These are phyloP conservation scores for Kwoniella sp. DNA, from an alignment of 768 basidiomycete genomes.

Conservation along the genomic window DNA sequence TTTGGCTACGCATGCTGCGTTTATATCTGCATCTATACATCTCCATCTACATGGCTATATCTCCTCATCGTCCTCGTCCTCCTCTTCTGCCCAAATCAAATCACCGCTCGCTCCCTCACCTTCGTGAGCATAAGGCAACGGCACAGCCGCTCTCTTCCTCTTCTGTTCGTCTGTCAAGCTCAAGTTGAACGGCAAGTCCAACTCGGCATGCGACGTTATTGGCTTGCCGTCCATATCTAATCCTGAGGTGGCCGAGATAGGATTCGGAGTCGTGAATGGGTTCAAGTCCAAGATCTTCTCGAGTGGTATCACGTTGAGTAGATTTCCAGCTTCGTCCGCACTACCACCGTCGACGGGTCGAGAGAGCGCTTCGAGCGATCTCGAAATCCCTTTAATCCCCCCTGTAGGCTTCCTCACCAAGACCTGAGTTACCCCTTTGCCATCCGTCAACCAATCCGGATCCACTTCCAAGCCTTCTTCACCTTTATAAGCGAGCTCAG, in stretches of 20 bases:
- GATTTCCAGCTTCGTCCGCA: neutral
- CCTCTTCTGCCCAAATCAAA: slow-evolving; percentile 43
- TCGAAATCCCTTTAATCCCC: slow-evolving; percentile 50
- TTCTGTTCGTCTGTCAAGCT: slow-evolving; percentile 79
- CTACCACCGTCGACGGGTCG: neutral
- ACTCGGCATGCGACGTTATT: slow-evolving; percentile 63
- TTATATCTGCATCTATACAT: neutral
- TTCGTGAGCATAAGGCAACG: slow-evolving; percentile 87
- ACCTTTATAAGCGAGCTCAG: slow-evolving; percentile 51
- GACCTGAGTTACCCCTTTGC: slow-evolving; percentile 69
- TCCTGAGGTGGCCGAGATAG: slow-evolving; percentile 27
- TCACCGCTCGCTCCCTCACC: slow-evolving; percentile 60
- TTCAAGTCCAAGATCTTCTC: slow-evolving; percentile 22
- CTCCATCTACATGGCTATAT: slow-evolving; percentile 11
- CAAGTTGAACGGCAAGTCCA: slow-evolving; percentile 83
- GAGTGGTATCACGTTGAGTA: slow-evolving; percentile 15
- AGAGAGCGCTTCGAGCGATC: slow-evolving; percentile 36
- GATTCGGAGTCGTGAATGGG: slow-evolving; percentile 29
- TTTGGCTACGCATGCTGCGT: neutral
- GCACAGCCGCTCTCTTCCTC: slow-evolving; percentile 75
- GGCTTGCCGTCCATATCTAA: slow-evolving; percentile 1
- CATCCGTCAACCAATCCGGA: slow-evolving; percentile 58
- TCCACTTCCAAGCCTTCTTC: slow-evolving; percentile 29
- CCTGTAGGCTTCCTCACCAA: slow-evolving; percentile 51
- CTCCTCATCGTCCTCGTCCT: slow-evolving; percentile 45